Percentiles rank a stretch among this genome's conserved stretches.
These are phyloP conservation scores for Kalmanozyma brasiliensis DNA, from an alignment of 1,284 basidiomycete species.

Conservation along the genomic window DNA sequence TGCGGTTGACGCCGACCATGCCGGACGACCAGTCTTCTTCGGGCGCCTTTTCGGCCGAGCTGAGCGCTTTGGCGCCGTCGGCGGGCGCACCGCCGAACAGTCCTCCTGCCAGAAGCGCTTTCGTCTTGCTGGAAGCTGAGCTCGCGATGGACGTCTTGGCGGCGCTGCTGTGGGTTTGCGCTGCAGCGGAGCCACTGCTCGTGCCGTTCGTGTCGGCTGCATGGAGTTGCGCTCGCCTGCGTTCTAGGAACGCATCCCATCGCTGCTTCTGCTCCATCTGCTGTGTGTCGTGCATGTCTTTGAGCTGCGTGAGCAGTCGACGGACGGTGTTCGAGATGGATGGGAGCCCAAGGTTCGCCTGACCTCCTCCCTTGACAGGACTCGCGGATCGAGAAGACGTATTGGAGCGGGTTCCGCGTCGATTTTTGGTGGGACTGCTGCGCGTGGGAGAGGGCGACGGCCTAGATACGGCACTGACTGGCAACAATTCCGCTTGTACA, in stretches of 20 bases:
- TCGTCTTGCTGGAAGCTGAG: slow-evolving; percentile 32
- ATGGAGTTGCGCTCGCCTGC: slow-evolving; percentile 70
- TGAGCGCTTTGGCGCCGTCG: slow-evolving; percentile 27
- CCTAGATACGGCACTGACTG: slow-evolving; percentile 50
- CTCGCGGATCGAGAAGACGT: slow-evolving; percentile 48
- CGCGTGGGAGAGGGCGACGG: slow-evolving; percentile 25
- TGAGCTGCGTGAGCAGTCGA: slow-evolving; percentile 80
- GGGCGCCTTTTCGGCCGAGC: slow-evolving; percentile 39
- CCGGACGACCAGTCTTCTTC: slow-evolving; percentile 59
- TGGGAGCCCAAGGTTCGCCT: slow-evolving; percentile 17
- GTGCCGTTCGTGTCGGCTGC: slow-evolving; percentile 13
- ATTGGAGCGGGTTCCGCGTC: slow-evolving; percentile 19
- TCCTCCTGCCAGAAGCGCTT: slow-evolving; percentile 22
- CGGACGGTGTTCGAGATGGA: slow-evolving; percentile 78
- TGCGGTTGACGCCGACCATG: slow-evolving; percentile 86
- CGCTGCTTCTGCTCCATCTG: slow-evolving; percentile 79
- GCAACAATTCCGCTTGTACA: slow-evolving; percentile 52
- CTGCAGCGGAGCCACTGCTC: slow-evolving; percentile 3
- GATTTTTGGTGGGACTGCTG: slow-evolving; percentile 14
- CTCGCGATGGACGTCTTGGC: slow-evolving; percentile 8
- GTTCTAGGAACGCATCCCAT: slow-evolving; percentile 88
- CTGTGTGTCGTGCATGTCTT: slow-evolving; percentile 83
- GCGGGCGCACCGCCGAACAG: slow-evolving; percentile 23
- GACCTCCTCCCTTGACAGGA: slow-evolving; percentile 24
- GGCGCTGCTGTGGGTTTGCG: background rate